Conservation (phyloP, 352 stramenopile genomes). For the Poterioochromonas sp. region DNA sequence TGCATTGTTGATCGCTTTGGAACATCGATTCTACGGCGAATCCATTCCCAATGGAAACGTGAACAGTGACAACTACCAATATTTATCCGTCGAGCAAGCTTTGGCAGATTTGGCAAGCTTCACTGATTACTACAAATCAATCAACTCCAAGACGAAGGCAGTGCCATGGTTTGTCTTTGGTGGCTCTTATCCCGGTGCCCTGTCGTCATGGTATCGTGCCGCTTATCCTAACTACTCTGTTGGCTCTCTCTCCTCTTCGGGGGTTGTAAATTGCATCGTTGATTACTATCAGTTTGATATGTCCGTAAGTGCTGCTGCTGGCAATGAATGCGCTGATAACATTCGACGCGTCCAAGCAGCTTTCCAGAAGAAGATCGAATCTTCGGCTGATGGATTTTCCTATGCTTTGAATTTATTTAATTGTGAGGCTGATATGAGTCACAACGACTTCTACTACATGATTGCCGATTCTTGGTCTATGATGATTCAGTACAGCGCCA, state of each 20-base stretch:
- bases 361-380: constrained; percentile 57
- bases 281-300: constrained; percentile 69
- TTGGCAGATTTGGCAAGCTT: constrained; percentile 68
- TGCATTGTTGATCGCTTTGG: constrained; percentile 63
- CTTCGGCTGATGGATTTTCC: constrained; percentile 48
- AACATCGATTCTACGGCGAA: constrained; percentile 73
- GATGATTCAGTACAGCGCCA: constrained; percentile 72
- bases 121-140: constrained; percentile 56
- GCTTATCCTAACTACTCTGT: constrained; percentile 65
- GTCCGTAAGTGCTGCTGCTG: constrained; percentile 53
- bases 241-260: constrained; percentile 59
- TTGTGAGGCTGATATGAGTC: constrained; percentile 49
- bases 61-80: constrained; percentile 60
- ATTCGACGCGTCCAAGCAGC: constrained; percentile 56
- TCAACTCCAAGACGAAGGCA: constrained; percentile 39
- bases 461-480: constrained; percentile 68
- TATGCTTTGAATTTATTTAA: constrained; percentile 58
- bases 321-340: constrained; percentile 54
- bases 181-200: constrained; percentile 65
- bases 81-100: constrained; percentile 68
- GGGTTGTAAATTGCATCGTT: constrained; percentile 65
- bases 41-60: constrained; percentile 64
- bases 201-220: constrained; percentile 64
- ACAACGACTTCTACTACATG: constrained; percentile 78
- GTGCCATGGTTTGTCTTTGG: constrained; percentile 63